Base-by-base conservation (phyloP, 2,329 filamentous ascomycete genomes). In the Dryadomyces quercivorus region DNA sequence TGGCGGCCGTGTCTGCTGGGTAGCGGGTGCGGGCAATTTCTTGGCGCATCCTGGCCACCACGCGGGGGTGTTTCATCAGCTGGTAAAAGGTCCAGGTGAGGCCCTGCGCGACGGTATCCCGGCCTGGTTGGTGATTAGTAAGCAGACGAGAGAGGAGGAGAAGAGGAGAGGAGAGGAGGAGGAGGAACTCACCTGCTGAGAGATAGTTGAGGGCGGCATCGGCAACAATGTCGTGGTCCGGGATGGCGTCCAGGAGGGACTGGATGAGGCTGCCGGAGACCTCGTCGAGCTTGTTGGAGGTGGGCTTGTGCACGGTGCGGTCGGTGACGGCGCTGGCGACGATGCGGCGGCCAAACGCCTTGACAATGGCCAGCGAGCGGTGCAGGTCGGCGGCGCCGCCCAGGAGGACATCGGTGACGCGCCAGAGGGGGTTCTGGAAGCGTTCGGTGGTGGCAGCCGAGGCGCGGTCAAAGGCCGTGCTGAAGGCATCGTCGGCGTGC, bases 171-270 rank as follows among this genome's bases (percentile, higher is more conserved):
- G 20, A n/a, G 36, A 34, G 40, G 1, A 12, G 31, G 18, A 18
- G 50, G 3, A 36, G 15, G n/a, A 22, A 7, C 60, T 22, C 58
- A 67, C 70, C 78, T 0, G 82, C 82, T 1, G 80, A 84, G 10
- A 85, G 75, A 61, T 82, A 85, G 60, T 84, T 85, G 13, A 85
- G 68, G 0, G 81, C 82, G 2, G 82, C 77, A 63, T 85, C 81
- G 9, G 81, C 78, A 7, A 84, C 80, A 21, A 78, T 67, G n/a
- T 73, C 63, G 31, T 76, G 71, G 55, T 82, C 72, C 0, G 69
- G 70, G 38, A 85, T 75, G 1, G 75, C 68, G 50, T 81, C 76
- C 0, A 85, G 69, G 0, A 85, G 65, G 1, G 79, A 81, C 53
- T 82, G 75, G 54, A 85, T 79, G 40, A 85, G 65, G 52, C 73